Base-by-base conservation (phyloP, 345 rosid genomes). In the Rhodamnia argentea region DNA sequence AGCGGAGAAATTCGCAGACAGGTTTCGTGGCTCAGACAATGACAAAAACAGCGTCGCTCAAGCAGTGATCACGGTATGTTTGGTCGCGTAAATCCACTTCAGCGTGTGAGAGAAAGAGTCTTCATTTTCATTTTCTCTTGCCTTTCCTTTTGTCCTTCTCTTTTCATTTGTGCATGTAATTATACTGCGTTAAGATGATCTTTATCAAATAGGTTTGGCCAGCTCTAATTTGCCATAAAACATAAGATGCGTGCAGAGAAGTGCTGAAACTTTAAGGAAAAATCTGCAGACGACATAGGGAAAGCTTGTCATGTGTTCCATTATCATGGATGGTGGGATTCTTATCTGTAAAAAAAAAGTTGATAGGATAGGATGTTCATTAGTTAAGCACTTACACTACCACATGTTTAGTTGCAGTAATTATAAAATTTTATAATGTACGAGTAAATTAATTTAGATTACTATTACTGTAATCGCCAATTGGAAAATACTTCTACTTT, bases 1-100 rank as follows among this genome's bases (percentile, higher is more conserved):
- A 54, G 92, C 93, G 55, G 5, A 18, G 52, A 85, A 89, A 84
- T 24, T 93, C 87, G 81, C 91, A 18, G 78, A 62, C 78, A 85
- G 82, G 64, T 86, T 90, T 57, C 44, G 62, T 24, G 4, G 81
- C 10, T 5, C 47, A 13, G 4, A 10, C 47, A 13, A 10, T 3
- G 47, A 37, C 18, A 37, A 37, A 7, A 13, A 9, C 12, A 10
- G 47, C 24, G 3, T 70, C 42, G 26, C 47, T 37, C 13, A 70
- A 70, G 47, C 20, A 37, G 47, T 0, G 81, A 70, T 70, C 40
- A 24, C 12, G 81, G 81, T 70, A 70, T 18, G 47, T 37, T 37
- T 18, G 47, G 12, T 1, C 24, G 47, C 47, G 47, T 9, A 37
- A 70, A 10, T 24, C 0, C 47, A 26, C 81, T 20, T 18, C 47